phyloP scores from a whole-genome alignment of 2,329 filamentous ascomycete genomes.

The Pseudogymnoascus sp. region DNA sequence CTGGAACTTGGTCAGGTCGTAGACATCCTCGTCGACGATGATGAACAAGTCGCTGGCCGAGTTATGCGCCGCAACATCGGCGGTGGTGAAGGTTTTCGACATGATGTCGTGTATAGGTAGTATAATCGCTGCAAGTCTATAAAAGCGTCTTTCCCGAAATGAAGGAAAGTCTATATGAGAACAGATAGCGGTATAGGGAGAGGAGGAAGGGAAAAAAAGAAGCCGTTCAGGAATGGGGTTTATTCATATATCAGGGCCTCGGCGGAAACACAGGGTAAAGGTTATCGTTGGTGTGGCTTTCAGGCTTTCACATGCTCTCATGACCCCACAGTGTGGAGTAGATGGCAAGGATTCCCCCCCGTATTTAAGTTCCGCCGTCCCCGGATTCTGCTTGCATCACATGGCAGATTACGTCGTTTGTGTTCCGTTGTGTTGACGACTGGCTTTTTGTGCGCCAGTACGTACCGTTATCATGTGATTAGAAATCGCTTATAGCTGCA shows the following conservation, averaged over 20 bases:
- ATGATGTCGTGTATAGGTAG: conserved; percentile 39
- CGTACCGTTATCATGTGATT: neutral
- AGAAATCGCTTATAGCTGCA: neutral
- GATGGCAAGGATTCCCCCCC: neutral
- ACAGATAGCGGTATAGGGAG: neutral
- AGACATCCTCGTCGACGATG: conserved; percentile 89
- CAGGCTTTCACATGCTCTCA: conserved; percentile 9
- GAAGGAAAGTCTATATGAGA: conserved; percentile 1
- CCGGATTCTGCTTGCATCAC: conserved; percentile 9
- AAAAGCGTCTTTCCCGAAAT: neutral
- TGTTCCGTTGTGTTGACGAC: too few species aligned
- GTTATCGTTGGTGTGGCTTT: neutral
- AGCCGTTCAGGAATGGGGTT: neutral
- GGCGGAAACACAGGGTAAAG: neutral
- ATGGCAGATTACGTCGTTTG: conserved; percentile 3
- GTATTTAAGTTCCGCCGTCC: conserved; percentile 2
- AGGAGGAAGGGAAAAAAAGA: neutral
- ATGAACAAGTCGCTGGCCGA: conserved; percentile 81
- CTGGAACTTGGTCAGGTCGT: conserved; percentile 84
- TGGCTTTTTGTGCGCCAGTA: neutral
- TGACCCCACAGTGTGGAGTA: neutral
- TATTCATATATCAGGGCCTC: conserved; percentile 8
- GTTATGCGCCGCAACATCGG: conserved; percentile 87
- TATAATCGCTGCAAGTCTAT: neutral
- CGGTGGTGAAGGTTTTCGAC: conserved; percentile 76